Evolutionary conservation across 345 rosid genomes (phyloP).

Genomic region (Populus nigra): DNA sequence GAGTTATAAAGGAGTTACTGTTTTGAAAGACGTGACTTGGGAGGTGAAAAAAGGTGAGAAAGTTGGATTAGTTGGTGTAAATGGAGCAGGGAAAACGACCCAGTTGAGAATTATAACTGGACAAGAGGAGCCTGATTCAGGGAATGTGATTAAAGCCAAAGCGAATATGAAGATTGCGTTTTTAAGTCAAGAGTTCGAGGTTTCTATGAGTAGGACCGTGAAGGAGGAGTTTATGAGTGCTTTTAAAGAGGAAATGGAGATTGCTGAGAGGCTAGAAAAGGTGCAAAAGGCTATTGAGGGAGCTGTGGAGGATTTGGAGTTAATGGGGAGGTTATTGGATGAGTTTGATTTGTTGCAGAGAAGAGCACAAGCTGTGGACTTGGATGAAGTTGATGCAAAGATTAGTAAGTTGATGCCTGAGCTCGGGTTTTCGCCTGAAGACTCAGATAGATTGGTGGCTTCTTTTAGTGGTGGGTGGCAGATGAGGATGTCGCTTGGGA

Average conservation of each 20-base stretch:
- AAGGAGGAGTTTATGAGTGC: constrained; percentile 92
- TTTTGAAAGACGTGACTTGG: constrained; percentile 79
- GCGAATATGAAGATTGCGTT: constrained; percentile 68
- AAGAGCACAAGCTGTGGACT: constrained; percentile 68
- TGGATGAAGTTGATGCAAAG: constrained; percentile 73
- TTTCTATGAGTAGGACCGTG: constrained; percentile 76
- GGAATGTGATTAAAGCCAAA: constrained; percentile 77
- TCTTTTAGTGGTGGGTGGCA: constrained; percentile 98
- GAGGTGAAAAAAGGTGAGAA: constrained; percentile 91
- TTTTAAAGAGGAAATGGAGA: constrained; percentile 85
- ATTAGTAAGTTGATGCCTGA: constrained; percentile 92
- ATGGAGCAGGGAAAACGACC: constrained; percentile 96
- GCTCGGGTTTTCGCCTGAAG: constrained; percentile 74
- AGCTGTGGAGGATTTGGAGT: constrained; percentile 78
- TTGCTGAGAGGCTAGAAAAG: constrained; percentile 61
- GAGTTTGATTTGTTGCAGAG: constrained; percentile 90
- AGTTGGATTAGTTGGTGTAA: constrained; percentile 86
- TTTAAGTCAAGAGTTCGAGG: constrained; percentile 91
- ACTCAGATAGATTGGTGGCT: constrained; percentile 89
- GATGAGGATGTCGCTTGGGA: constrained; percentile 98
- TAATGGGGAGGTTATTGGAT: constrained; percentile 94
- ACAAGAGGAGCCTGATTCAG: constrained; percentile 83
- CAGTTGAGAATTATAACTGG: constrained; percentile 88
- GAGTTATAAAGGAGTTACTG: constrained; percentile 76
- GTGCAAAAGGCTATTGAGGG: constrained; percentile 81